phyloP scores from a whole-genome alignment of 2,329 filamentous ascomycete species.

The Parascedosporium putredinis region DNA sequence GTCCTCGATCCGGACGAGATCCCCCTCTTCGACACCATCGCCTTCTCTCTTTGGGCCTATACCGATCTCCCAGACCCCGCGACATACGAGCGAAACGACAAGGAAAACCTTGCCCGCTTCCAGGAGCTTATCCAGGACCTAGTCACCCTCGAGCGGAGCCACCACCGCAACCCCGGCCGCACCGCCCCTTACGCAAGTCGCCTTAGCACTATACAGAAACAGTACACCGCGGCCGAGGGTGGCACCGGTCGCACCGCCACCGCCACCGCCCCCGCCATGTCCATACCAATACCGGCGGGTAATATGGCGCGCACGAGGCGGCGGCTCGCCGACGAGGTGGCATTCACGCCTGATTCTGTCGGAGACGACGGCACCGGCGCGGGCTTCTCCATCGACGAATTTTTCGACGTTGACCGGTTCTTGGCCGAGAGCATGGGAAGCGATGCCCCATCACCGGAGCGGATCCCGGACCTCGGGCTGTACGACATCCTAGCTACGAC shows the following conservation, averaged over 20 bases:
- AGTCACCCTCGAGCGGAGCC: conserved; percentile 11
- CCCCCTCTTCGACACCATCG: conserved; percentile 16
- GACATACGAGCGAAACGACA: neutral
- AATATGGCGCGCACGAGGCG: neutral
- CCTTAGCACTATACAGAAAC: conserved; percentile 10
- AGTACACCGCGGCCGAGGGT: neutral
- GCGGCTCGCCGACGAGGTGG: neutral
- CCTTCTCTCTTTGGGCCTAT: conserved; percentile 15
- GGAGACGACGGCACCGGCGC: neutral
- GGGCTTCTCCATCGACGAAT: conserved; percentile 5
- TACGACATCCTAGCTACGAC: conserved; percentile 11
- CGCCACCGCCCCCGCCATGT: neutral
- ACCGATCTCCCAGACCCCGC: neutral
- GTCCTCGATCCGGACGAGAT: conserved; percentile 12
- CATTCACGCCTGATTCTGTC: neutral
- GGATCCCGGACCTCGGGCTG: conserved; percentile 7
- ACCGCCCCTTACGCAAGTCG: conserved; percentile 5
- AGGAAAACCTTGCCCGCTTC: conserved; percentile 12
- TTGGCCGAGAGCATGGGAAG: conserved; percentile 6
- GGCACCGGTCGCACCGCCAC: neutral
- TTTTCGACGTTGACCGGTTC: conserved; percentile 7
- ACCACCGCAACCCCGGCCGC: neutral
- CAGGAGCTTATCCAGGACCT: conserved; percentile 16
- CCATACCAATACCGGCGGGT: conserved; percentile 1
- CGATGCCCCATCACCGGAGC: neutral